Evolutionary conservation across 352 stramenopile genomes (phyloP).

Genomic region (Proteromonas lacertae): DNA sequence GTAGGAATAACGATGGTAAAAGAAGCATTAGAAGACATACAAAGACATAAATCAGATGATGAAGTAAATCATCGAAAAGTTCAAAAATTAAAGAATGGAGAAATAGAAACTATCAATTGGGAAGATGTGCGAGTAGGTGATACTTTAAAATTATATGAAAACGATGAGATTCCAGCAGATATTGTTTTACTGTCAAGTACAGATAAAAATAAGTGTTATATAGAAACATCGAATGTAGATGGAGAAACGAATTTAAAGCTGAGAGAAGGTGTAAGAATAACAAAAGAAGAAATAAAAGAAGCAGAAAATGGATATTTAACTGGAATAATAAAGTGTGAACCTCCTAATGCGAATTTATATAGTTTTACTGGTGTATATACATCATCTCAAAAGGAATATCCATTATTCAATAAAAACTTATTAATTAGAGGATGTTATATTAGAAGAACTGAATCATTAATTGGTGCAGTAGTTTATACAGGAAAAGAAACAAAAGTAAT

Average conservation of each 20-base stretch:
- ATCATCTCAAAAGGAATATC: conserved; percentile 19
- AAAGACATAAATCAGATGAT: conserved; percentile 11
- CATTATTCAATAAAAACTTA: conserved; percentile 28
- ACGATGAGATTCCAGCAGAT: conserved; percentile 30
- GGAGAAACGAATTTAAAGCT: conserved; percentile 70
- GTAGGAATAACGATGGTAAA: conserved; percentile 20
- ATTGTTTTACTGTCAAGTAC: conserved; percentile 44
- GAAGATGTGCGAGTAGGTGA: conserved; percentile 9
- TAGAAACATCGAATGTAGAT: conserved; percentile 64
- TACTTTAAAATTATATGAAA: conserved; percentile 4
- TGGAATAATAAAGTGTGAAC: conserved; percentile 12
- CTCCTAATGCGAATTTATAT: conserved; percentile 27
- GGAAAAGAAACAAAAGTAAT: conserved; percentile 58
- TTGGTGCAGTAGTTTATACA: conserved; percentile 60
- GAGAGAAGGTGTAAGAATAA: conserved; percentile 3
- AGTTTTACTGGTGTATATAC: conserved; percentile 43
- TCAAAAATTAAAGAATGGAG: neutral
- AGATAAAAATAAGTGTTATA: conserved; percentile 25
- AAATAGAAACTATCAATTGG: conserved; percentile 2
- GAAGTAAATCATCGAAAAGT: conserved; percentile 3
- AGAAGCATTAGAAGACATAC: conserved; percentile 15
- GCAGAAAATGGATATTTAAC: no score
- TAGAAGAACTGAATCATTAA: conserved; percentile 52
- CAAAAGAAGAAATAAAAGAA: no score
- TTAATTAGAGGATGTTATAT: conserved; percentile 55